Conservation (phyloP, 371 early-diverging fungal species). For the Haplosporangium sp. region DNA sequence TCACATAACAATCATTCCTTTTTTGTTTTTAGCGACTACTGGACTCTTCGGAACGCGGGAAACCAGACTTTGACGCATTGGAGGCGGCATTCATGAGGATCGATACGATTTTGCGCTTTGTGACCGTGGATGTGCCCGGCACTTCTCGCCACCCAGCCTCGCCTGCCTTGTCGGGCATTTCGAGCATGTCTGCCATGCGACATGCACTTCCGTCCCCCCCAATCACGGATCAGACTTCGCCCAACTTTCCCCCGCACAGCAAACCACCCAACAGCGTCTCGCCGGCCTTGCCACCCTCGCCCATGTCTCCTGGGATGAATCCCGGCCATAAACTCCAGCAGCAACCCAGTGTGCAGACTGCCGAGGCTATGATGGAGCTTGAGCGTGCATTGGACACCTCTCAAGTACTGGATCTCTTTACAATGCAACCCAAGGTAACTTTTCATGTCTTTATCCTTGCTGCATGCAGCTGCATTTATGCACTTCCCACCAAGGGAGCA, state of each 20-base stretch:
- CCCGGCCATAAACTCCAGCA: conserved; percentile 40
- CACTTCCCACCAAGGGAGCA: too few species aligned
- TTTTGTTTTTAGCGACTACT: conserved; percentile 36
- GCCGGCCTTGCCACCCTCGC: conserved; percentile 52
- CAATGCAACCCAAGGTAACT: conserved; percentile 54
- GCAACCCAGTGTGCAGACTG: conserved; percentile 7
- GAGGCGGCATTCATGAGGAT: conserved; percentile 54
- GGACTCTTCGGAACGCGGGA: conserved; percentile 54
- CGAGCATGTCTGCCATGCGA: conserved; percentile 44
- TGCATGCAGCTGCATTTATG: too few species aligned
- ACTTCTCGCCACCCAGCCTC: conserved; percentile 56
- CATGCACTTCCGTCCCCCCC: conserved; percentile 49
- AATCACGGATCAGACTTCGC: conserved; percentile 46
- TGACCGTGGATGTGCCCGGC: conserved; percentile 52
- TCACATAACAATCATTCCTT: neutral
- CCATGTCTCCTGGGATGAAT: conserved; percentile 37
- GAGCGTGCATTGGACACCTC: conserved; percentile 43
- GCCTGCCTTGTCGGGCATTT: conserved; percentile 49
- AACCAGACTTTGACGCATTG: conserved; percentile 45
- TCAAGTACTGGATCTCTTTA: conserved; percentile 44
- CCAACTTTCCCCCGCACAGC: conserved; percentile 40
- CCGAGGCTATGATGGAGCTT: conserved; percentile 36
- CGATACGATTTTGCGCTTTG: conserved; percentile 49
- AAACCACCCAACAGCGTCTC: conserved; percentile 20
- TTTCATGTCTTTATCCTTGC: neutral